A percentile compares a stretch with the other conserved stretches of the same genome.
These are phyloP conservation scores for Aegilops sharonensis DNA, from an alignment of 176 grass and related monocot species.

Conservation along the genomic window DNA sequence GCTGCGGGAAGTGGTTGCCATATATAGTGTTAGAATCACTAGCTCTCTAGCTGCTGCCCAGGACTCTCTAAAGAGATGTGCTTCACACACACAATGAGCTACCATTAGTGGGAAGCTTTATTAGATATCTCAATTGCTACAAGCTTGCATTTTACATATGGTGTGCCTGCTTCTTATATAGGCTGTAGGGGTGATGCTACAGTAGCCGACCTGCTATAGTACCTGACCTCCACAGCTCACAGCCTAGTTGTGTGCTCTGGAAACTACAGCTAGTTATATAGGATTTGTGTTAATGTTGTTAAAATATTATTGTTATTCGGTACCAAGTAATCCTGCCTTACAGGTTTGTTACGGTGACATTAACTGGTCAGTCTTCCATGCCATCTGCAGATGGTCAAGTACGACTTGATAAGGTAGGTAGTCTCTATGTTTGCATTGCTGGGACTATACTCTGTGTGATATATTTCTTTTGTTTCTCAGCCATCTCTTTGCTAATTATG, in stretches of 20 bases:
- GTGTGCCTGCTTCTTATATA: neutral
- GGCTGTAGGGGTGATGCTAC: neutral
- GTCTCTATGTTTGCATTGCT: neutral
- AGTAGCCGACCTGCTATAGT: too few species aligned
- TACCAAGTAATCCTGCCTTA: conserved; percentile 26
- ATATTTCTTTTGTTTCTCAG: neutral
- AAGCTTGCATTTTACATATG: neutral
- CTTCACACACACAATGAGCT: neutral
- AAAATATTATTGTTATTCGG: neutral
- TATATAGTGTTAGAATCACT: neutral
- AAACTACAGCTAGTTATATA: neutral
- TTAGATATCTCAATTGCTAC: neutral
- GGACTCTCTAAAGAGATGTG: neutral
- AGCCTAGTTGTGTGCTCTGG: too few species aligned
- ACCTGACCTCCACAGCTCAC: too few species aligned
- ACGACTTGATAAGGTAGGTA: conserved; percentile 72
- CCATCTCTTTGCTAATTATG: conserved; percentile 21
- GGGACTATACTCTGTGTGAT: neutral
- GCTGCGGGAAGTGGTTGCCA: neutral
- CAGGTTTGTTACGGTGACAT: conserved; percentile 87
- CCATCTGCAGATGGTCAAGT: conserved; percentile 62
- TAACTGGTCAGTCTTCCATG: conserved; percentile 71
- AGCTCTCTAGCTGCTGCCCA: neutral
- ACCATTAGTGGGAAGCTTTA: neutral
- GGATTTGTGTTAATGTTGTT: neutral